These are phyloP conservation scores for Rhodotorula sp. DNA, from an alignment of 1,284 basidiomycete genomes.

Conservation along the genomic window DNA sequence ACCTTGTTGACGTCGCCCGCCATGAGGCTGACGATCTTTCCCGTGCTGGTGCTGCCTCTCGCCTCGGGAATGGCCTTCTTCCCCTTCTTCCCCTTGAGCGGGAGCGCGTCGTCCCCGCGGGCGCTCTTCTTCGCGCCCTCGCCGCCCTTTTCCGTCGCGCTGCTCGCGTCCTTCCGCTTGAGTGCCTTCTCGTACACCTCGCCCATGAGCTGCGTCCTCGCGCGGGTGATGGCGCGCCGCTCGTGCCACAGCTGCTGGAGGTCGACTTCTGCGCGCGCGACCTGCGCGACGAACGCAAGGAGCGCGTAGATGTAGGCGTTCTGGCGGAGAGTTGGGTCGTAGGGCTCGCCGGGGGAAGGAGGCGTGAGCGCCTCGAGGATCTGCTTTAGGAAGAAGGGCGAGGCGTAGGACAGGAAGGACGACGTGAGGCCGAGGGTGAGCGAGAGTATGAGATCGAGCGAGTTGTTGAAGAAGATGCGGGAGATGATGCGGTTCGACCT, in stretches of 20 bases:
- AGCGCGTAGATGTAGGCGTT: slow-evolving; percentile 71
- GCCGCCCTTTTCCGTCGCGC: slow-evolving; percentile 67
- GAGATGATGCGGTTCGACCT: slow-evolving; percentile 31
- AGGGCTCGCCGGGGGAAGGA: not conserved
- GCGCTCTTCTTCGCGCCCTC: slow-evolving; percentile 32
- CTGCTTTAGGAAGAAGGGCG: slow-evolving; percentile 40
- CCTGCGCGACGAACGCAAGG: slow-evolving; percentile 49
- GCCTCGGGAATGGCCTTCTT: slow-evolving; percentile 53
- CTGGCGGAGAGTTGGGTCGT: slow-evolving; percentile 51
- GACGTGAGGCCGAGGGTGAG: slow-evolving; percentile 24
- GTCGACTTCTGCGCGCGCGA: slow-evolving; percentile 59
- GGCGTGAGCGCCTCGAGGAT: slow-evolving; percentile 38
- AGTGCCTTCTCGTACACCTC: slow-evolving; percentile 88
- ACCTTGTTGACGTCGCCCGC: slow-evolving; percentile 55
- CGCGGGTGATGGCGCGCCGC: slow-evolving; percentile 68
- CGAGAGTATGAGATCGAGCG: slow-evolving; percentile 57
- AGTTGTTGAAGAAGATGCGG: slow-evolving; percentile 31
- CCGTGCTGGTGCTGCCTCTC: slow-evolving; percentile 39
- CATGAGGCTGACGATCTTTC: slow-evolving; percentile 58
- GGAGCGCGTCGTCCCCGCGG: slow-evolving; percentile 51
- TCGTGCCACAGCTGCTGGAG: slow-evolving; percentile 76
- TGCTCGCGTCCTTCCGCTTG: slow-evolving; percentile 79
- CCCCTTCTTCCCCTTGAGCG: slow-evolving; percentile 41
- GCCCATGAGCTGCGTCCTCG: slow-evolving; percentile 72
- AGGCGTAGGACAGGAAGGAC: slow-evolving; percentile 56